Evolutionary conservation across 2,329 filamentous ascomycete genomes (phyloP), one percentile per base, ranked within the genome.

Genomic region (Aspergillus sp.): DNA sequence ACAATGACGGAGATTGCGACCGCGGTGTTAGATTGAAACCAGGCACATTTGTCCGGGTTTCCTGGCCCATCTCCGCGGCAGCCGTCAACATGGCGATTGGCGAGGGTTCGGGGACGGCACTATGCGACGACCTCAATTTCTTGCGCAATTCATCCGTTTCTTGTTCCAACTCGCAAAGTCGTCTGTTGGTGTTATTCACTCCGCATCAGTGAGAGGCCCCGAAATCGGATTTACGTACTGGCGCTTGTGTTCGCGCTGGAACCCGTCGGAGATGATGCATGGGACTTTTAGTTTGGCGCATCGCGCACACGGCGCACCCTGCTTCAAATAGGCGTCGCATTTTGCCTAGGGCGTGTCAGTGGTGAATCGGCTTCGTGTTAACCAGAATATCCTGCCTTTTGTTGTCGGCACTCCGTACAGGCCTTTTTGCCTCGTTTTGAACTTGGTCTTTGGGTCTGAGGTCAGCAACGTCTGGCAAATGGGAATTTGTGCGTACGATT

Each of bases 361-460:
- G 7, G 16, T 7, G 10, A 17, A 47, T 26, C n/a, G 14, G 32
- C 4, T 6, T 35, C 6, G 38, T n/a, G 13, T 32, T 11, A 10
- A 5, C n/a, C 17, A 16, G 8, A 10, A 17, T 13, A 20, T 4
- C 19, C 9, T 36, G 40, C 72, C 66, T 76, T 76, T 56, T 76
- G 73, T 55, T 76, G 73, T 36, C 73, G 64, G 59, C 73, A 76
- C 58, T 74, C 70, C 2, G 72, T 75, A 52, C 73, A 76, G 4
- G 73, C 73, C 54, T 72, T 73, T 57, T 73, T 73, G 36, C 64
- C 63, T 53, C 65, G 54, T 50, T 65, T 69, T 30, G 26, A 30
- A 30, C 26, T 30, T 30, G 26, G 26, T 11, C 26, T 30, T 30
- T 30, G 26, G 9, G 8, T 30, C 26, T 22, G 22, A 2, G 26